Conservation (phyloP, 768 basidiomycete species). For the Kwoniella sp. region DNA sequence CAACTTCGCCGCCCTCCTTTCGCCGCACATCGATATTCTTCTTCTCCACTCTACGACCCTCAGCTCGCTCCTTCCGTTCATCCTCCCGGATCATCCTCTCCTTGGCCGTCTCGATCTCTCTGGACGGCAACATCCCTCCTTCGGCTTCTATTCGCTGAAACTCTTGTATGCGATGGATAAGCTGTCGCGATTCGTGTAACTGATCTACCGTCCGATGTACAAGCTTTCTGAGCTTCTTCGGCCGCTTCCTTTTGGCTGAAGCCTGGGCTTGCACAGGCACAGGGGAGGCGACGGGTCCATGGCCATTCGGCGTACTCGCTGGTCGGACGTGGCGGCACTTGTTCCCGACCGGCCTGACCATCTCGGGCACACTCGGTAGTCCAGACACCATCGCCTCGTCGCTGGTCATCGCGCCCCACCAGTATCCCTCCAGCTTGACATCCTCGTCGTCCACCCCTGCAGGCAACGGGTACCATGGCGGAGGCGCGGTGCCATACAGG, state of each 20-base stretch:
- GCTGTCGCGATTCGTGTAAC: conserved; percentile 17
- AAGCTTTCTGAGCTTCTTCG: conserved; percentile 19
- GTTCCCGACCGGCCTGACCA: conserved; percentile 5
- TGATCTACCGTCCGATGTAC: conserved; percentile 30
- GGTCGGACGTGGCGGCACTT: neutral
- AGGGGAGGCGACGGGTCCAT: neutral
- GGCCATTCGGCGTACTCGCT: conserved; percentile 1
- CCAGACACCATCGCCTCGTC: conserved; percentile 30
- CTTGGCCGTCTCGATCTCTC: conserved; percentile 55
- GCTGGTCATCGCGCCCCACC: conserved; percentile 29
- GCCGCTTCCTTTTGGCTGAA: neutral
- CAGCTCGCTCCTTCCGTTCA: conserved; percentile 21
- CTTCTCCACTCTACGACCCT: conserved; percentile 21
- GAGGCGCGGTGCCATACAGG: conserved; percentile 18
- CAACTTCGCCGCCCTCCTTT: conserved; percentile 33
- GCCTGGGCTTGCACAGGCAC: no score
- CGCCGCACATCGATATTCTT: conserved; percentile 17
- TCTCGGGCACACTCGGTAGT: conserved; percentile 27
- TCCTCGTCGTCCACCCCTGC: conserved; percentile 24
- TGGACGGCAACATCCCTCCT: conserved; percentile 29
- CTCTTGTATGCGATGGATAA: conserved; percentile 31
- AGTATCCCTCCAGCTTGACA: conserved; percentile 28
- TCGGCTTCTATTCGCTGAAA: conserved; percentile 35
- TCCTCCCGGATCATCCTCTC: conserved; percentile 68
- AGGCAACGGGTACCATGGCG: conserved; percentile 33